phyloP scores from a whole-genome alignment of 352 stramenopile genomes.

The Chloridella minuta region DNA sequence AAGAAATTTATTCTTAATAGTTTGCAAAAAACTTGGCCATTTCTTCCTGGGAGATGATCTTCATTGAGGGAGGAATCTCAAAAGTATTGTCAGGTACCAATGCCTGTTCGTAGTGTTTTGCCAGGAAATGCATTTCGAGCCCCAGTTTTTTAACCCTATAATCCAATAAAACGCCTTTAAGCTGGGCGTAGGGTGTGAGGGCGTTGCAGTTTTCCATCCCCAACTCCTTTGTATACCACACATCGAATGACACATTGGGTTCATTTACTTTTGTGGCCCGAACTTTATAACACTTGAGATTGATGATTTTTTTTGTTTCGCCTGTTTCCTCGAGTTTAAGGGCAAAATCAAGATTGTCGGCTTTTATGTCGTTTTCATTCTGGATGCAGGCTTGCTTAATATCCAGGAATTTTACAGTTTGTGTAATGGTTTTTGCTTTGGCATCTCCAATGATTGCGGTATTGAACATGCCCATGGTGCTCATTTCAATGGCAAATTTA shows the following conservation, averaged over 20 bases:
- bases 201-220: background rate
- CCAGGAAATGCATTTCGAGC: background rate
- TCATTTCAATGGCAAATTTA: background rate
- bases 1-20: too few species aligned
- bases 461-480: background rate
- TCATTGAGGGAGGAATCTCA: background rate
- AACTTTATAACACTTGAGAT: background rate
- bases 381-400: background rate
- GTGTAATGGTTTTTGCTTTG: background rate
- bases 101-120: background rate
- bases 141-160: background rate
- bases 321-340: background rate
- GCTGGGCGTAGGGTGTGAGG: background rate
- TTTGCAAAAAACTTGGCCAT: background rate
- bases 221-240: background rate
- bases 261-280: background rate
- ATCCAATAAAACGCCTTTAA: background rate
- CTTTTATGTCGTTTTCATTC: background rate
- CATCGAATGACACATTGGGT: background rate
- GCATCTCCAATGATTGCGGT: background rate
- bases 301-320: background rate
- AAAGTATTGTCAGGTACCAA: background rate
- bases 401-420: background rate
- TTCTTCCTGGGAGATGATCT: background rate
- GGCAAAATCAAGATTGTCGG: background rate